Evolutionary conservation across 306 rosid species (phyloP), one percentile per base, ranked within the genome.

Genomic region (Chamaecrista fasciculata): DNA sequence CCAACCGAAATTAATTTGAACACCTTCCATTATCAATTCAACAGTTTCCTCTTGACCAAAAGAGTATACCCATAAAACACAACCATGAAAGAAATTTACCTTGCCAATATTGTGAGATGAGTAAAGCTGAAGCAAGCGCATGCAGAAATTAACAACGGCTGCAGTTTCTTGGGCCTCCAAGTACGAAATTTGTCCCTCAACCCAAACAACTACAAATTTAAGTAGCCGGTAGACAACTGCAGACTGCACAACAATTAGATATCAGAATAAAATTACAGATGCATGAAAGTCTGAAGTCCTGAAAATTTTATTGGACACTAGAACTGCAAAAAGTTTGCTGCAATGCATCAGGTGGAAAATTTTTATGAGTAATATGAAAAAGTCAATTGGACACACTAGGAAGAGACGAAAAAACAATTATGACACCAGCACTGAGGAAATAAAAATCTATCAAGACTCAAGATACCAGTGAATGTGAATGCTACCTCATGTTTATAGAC

Each of bases 101-200:
- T 88, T 93, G 86, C 98, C 97, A 66, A 93, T 86, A 76, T 93
- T 93, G 80, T 93, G 96, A 62, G 91, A 80, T 39, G 98, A 90
- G 79, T 93, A 93, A 48, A 90, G 79, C 80, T 91, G 94, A 79
- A 93, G 96, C 90, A 93, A 86, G 76, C 78, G 82, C 94, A 82
- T 90, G 83, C 97, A 90, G 73, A 93, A 93, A 76, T 86, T 72
- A 72, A 90, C 85, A 68, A 88, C 90, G 21, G 76, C 70, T 31
- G 86, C 83, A 63, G 98, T 93, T 78, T 93, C 97, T 62, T 71
- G 85, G 61, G 91, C 82, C 86, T 88, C 98, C 78, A 93, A 82
- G 83, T 90, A 83, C 71, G 77, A 73, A 77, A 93, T 93, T 93
- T 93, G 98, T 61, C 96, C 94, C 76, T 86, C 91, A 67, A 93